phyloP scores from a whole-genome alignment of 1,284 basidiomycete genomes.

The Sporisorium exsertum region DNA sequence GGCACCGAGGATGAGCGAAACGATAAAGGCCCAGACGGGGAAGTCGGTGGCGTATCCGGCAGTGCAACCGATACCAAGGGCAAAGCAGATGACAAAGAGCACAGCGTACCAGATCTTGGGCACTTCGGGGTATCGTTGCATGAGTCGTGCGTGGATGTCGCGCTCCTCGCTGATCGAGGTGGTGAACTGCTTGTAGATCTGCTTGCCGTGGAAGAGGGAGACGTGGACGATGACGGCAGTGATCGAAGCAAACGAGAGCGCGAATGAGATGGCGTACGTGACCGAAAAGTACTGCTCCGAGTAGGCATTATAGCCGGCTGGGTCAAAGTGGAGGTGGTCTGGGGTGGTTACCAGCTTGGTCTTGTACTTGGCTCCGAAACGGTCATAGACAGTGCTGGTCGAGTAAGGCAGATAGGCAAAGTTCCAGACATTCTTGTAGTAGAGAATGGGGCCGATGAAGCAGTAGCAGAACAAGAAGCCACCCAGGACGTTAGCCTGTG shows the following conservation, averaged over 20 bases:
- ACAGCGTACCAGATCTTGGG: constrained; percentile 73
- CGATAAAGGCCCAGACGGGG: constrained; percentile 80
- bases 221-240: constrained; percentile 79
- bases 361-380: constrained; percentile 57
- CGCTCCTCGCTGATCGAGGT: constrained; percentile 75
- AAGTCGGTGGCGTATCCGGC: constrained; percentile 79
- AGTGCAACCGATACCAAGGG: constrained; percentile 77
- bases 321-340: constrained; percentile 44
- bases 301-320: constrained; percentile 56
- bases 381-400: constrained; percentile 55
- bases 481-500: constrained; percentile 51
- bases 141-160: constrained; percentile 86
- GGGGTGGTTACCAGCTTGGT: constrained; percentile 38
- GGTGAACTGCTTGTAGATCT: constrained; percentile 50
- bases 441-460: constrained; percentile 58
- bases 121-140: constrained; percentile 83
- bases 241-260: constrained; percentile 80
- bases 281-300: constrained; percentile 72
- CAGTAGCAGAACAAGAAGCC: constrained; percentile 58
- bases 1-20: constrained; percentile 74
- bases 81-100: constrained; percentile 75
- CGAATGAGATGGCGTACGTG: constrained; percentile 75
- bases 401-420: constrained; percentile 57
- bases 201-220: constrained; percentile 60
- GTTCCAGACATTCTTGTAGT: constrained; percentile 63